Percentiles rank a stretch among this genome's conserved stretches.
These are phyloP conservation scores for Auriscalpium microsporum DNA, from an alignment of 768 basidiomycete species.

Conservation along the genomic window DNA sequence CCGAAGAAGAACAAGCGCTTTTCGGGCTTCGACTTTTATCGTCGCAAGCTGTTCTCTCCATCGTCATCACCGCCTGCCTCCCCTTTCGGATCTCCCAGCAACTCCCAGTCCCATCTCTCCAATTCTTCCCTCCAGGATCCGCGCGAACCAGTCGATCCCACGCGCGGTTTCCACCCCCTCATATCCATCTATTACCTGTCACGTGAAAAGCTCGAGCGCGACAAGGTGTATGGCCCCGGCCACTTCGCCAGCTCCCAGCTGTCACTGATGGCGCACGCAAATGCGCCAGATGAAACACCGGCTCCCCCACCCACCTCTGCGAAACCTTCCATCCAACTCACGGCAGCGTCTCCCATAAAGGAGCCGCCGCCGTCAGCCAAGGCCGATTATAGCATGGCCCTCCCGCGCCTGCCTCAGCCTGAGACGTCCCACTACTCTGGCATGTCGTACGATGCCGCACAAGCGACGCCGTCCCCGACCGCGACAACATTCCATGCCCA, in stretches of 20 bases:
- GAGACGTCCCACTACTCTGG: constrained; percentile 76
- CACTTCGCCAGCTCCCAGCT: constrained; percentile 91
- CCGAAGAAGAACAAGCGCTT: constrained; percentile 75
- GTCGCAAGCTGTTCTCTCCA: constrained; percentile 74
- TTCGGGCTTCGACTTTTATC: constrained; percentile 91
- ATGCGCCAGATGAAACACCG: constrained; percentile 11
- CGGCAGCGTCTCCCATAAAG: constrained; percentile 16
- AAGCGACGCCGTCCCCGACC: constrained; percentile 50
- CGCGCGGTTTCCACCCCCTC: constrained; percentile 87
- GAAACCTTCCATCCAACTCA: constrained; percentile 17
- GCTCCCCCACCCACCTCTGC: constrained; percentile 11
- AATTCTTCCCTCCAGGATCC: constrained; percentile 37
- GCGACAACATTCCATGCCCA: constrained; percentile 48
- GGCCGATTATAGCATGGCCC: constrained; percentile 76
- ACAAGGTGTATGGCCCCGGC: constrained; percentile 87
- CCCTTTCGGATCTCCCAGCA: constrained; percentile 53
- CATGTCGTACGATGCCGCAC: constrained; percentile 62
- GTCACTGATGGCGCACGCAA: constrained; percentile 30
- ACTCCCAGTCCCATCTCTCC: constrained; percentile 48
- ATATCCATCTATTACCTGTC: constrained; percentile 96
- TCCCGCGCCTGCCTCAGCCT: constrained; percentile 74
- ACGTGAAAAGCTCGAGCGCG: constrained; percentile 91
- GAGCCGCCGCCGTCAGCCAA: constrained; percentile 28
- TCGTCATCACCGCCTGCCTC: constrained; percentile 39
- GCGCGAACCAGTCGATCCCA: constrained; percentile 63